Conservation (phyloP, 2,329 filamentous ascomycete genomes). For the Thelonectria blattea region DNA sequence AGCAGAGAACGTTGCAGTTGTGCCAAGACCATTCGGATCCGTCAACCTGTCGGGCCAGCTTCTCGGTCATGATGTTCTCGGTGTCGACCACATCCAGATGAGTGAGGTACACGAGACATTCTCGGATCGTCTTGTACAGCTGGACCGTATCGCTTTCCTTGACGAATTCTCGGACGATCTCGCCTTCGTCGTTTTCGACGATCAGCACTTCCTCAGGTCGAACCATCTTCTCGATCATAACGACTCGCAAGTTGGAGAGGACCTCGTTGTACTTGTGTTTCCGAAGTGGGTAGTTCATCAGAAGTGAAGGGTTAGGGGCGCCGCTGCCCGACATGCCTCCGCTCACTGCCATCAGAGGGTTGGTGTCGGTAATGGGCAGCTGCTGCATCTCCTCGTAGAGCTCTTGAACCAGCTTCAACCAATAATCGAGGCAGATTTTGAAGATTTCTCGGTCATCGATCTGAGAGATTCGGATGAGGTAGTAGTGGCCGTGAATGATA, state of each 20-base stretch:
- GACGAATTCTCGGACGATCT: conserved; percentile 98
- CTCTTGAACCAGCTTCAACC: conserved; percentile 97
- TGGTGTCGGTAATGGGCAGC: conserved; percentile 89
- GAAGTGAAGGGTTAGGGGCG: conserved; percentile 81
- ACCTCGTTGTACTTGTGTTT: conserved; percentile 99
- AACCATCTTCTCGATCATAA: conserved; percentile 99
- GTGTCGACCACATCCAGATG: conserved; percentile 97
- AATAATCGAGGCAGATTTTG: conserved; percentile 99
- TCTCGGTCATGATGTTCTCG: conserved; percentile 99
- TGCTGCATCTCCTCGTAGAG: conserved; percentile 99
- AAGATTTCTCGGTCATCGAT: conserved; percentile 99
- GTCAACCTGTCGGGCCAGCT: conserved; percentile 93
- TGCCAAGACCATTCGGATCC: conserved; percentile 98
- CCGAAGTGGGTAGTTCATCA: conserved; percentile 88
- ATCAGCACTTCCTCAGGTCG: conserved; percentile 96
- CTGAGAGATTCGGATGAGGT: conserved; percentile 96
- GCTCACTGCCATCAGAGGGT: conserved; percentile 82
- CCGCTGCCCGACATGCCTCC: conserved; percentile 77
- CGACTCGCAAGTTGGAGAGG: conserved; percentile 88
- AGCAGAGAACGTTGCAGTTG: conserved; percentile 99
- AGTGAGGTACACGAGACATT: conserved; percentile 95
- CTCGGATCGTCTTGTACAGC: conserved; percentile 97
- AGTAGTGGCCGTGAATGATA: conserved; percentile 95
- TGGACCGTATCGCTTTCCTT: conserved; percentile 99
- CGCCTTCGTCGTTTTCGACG: conserved; percentile 99